Evolutionary conservation across 352 stramenopile genomes (phyloP), one percentile per base, ranked within the genome.

Genomic region (Lagenidium sp.): DNA sequence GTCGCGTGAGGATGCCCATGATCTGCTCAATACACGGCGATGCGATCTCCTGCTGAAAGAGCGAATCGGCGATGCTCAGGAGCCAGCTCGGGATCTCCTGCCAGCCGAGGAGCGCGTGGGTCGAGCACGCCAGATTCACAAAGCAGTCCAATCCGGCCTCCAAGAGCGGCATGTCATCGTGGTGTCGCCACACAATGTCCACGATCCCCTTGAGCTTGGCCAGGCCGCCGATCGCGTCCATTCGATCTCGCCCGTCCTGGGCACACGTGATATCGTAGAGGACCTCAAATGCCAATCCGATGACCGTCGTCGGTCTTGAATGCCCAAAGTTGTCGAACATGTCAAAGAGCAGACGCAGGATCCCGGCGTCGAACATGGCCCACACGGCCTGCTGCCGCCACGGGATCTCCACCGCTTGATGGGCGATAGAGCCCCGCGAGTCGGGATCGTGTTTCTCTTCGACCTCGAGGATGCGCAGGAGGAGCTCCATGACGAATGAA

Each of bases 81-180:
- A 76, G 37, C 60, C 64, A 76, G 36, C 55, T 36, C 0, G 59
- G 25, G 10, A 79, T 34, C 2, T 55, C 45, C 12, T 36, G 47
- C 67, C 67, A 80, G 10, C 36, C 48, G 4, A 56, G 39, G 0
- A 59, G 36, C 22, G 42, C 44, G 16, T 50, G 51, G 26, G 63
- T 60, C 3, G 55, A 69, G 38, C 67, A 71, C 19, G 61, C 63
- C 6, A 70, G 40, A 40, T 80, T 76, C 2, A 74, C 55, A 22
- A 80, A 43, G 15, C 63, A 66, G 38, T 80, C 67, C 22, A 80
- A 42, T 0, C 53, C 60, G 6, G 65, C 41, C 36, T 80, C 67
- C 3, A 76, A 26, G 28, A 76, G 38, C 5, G 6, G 25, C n/a
- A 36, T 23, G 7, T 66, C 53, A 0, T 43, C 44, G 8, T 36